phyloP scores from a whole-genome alignment of 2,329 filamentous ascomycete genomes.

The Dendrostoma leiphaemia region DNA sequence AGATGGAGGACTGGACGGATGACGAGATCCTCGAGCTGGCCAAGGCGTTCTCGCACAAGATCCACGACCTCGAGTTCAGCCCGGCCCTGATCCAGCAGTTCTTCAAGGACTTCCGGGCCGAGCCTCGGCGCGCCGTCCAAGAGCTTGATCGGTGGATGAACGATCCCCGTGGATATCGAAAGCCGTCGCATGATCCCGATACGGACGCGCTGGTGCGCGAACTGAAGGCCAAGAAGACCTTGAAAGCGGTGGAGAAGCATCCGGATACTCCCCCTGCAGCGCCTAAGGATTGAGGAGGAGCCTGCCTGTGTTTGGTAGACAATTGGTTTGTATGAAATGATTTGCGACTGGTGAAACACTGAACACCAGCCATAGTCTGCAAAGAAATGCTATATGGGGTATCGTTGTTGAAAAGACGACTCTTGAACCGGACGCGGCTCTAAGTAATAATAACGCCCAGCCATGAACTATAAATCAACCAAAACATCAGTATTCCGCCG shows the following conservation, averaged over 20 bases:
- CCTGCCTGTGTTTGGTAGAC: not conserved
- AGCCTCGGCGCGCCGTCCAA: constrained; percentile 10
- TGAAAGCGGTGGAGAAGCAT: not conserved
- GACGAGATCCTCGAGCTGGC: constrained; percentile 7
- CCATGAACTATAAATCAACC: not conserved
- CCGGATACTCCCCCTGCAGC: not conserved
- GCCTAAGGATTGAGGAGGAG: not conserved
- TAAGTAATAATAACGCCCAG: not conserved
- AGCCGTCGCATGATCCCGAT: not conserved
- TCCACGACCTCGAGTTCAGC: constrained; percentile 10
- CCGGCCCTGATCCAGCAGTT: constrained; percentile 17
- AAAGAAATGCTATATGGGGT: not conserved
- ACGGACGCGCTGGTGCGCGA: not conserved
- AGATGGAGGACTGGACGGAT: constrained; percentile 15
- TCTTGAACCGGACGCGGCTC: not conserved
- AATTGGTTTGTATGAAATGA: not conserved
- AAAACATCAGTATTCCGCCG: not conserved
- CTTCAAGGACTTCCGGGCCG: constrained; percentile 17
- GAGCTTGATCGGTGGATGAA: constrained; percentile 13
- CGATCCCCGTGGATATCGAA: constrained; percentile 12
- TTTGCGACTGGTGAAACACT: not conserved
- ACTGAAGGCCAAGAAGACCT: not conserved
- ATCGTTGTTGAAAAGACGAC: constrained; percentile 7
- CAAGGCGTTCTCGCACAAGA: constrained; percentile 2
- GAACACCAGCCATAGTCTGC: no score